These are phyloP conservation scores for Exophiala lecanii-corni DNA, from an alignment of 2,329 filamentous ascomycete species.

Conservation along the genomic window DNA sequence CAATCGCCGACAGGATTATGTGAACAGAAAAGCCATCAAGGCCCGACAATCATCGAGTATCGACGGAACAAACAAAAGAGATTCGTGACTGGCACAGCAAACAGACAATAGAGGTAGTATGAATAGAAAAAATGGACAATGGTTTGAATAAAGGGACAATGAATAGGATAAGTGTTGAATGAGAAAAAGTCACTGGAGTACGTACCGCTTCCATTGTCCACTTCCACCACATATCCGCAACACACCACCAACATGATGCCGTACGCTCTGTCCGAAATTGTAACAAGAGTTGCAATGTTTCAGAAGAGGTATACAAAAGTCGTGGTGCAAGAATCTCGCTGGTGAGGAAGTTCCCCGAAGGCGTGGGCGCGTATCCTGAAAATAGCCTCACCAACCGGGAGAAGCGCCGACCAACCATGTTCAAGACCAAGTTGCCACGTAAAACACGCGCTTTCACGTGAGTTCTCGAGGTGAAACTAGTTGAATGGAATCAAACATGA, in stretches of 20 bases:
- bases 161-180: slow-evolving; percentile 18
- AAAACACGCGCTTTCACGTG: slow-evolving; percentile 24
- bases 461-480: slow-evolving; percentile 12
- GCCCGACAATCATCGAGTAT: slow-evolving; percentile 12
- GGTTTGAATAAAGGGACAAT: slow-evolving; percentile 11
- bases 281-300: slow-evolving; percentile 10
- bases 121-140: slow-evolving; percentile 12
- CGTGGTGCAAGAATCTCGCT: slow-evolving; percentile 19
- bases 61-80: slow-evolving; percentile 20
- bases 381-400: slow-evolving; percentile 23
- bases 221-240: slow-evolving; percentile 12
- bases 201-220: slow-evolving; percentile 20
- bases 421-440: slow-evolving; percentile 12
- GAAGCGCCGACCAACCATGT: slow-evolving; percentile 25
- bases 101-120: slow-evolving; percentile 4
- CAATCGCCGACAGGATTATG: too few species aligned
- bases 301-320: slow-evolving; percentile 15
- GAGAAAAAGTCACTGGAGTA: slow-evolving; percentile 10
- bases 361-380: slow-evolving; percentile 22
- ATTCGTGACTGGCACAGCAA: slow-evolving; percentile 16
- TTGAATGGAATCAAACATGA: slow-evolving; percentile 6
- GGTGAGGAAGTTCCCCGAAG: slow-evolving; percentile 18
- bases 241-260: slow-evolving; percentile 18
- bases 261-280: slow-evolving; percentile 10
- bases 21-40: slow-evolving; percentile 11